Evolutionary conservation across 148 eudicot genomes (phyloP), one percentile per base, ranked within the genome.

Genomic region (Dianthus caryophyllus): DNA sequence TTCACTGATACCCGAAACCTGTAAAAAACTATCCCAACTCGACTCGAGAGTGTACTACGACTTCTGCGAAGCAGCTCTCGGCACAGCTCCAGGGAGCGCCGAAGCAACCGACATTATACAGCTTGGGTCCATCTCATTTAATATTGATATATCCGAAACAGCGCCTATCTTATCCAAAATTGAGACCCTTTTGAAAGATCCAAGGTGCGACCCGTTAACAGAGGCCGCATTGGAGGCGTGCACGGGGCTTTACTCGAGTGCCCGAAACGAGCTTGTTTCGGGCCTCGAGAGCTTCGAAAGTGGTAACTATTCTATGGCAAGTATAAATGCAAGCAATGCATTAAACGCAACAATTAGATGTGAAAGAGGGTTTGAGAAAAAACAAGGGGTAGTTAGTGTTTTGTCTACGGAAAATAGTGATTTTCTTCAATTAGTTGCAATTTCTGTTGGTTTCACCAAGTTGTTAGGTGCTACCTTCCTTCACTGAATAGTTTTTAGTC

Each of bases 341-440:
- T 27, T 61, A 9, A 22, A 9, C 61, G 58, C 15, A 6, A 30
- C 66, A 11, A 0, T 29, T 60, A 55, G 33, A 60, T 61, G 73
- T 50, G 49, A 70, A 70, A 9, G 12, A 31, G 57, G 47, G 24
- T 60, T 61, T 46, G 22, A 49, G 49, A 60, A 38, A 20, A 38
- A 20, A 33, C 12, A 60, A 36, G 47, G 27, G 5, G 20, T 0
- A 22, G 66, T 36, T 47, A 46, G 48, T 9, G 66, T 54, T 60
- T 70, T 70, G 46, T 49, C 66, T 20, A 61, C 53, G 29, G 73
- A 70, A 7, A 59, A 69, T 48, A 48, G 47, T 29, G 65, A 69
- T 47, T 69, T 69, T 52, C 25, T 59, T 59, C 55, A 69, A 59
- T 31, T 69, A 13, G 47, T 62, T 46, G 56, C 72, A 18, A 70